Percentiles rank a stretch among this genome's conserved stretches.
Evolutionary conservation across 2,329 filamentous ascomycete species (phyloP).

Genomic region (Conoideocrella luteorostrata): DNA sequence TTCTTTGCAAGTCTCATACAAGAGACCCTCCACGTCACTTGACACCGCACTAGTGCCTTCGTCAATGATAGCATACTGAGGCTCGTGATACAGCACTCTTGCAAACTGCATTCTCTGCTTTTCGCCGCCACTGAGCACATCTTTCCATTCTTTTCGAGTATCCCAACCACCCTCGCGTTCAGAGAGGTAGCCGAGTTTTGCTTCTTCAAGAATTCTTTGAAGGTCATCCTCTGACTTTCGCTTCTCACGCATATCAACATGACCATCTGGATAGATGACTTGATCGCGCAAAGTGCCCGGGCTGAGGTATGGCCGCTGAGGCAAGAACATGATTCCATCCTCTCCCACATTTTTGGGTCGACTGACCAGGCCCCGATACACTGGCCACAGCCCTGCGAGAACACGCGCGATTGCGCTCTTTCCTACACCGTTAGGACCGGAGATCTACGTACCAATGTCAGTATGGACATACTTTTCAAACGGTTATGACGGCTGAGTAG

Average conservation of each 20-base stretch:
- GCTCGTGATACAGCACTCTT: slow-evolving; percentile 87
- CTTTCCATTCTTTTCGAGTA: slow-evolving; percentile 96
- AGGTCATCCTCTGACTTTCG: slow-evolving; percentile 74
- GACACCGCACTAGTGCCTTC: slow-evolving; percentile 94
- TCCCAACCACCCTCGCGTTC: slow-evolving; percentile 95
- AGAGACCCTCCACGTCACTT: slow-evolving; percentile 84
- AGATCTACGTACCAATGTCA: slow-evolving; percentile 49
- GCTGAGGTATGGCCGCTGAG: slow-evolving; percentile 86
- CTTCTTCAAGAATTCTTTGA: slow-evolving; percentile 71
- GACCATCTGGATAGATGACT: slow-evolving; percentile 94
- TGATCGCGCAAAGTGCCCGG: slow-evolving; percentile 92
- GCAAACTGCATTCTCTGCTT: slow-evolving; percentile 95
- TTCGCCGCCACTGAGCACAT: slow-evolving; percentile 92
- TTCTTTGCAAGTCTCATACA: slow-evolving; percentile 91
- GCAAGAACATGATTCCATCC: slow-evolving; percentile 97
- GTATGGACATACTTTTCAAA: background rate
- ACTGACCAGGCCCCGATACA: slow-evolving; percentile 87
- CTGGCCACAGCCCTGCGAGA: slow-evolving; percentile 89
- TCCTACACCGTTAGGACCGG: slow-evolving; percentile 88
- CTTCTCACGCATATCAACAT: slow-evolving; percentile 84
- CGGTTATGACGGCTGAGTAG: background rate
- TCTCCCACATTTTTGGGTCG: slow-evolving; percentile 72
- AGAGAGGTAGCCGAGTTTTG: slow-evolving; percentile 80
- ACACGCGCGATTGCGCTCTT: slow-evolving; percentile 86
- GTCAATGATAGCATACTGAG: slow-evolving; percentile 87